A percentile compares a stretch with the other conserved stretches of the same genome.
These are phyloP conservation scores for Carex kokanica DNA, from an alignment of 176 grass and related monocot species.

Conservation along the genomic window DNA sequence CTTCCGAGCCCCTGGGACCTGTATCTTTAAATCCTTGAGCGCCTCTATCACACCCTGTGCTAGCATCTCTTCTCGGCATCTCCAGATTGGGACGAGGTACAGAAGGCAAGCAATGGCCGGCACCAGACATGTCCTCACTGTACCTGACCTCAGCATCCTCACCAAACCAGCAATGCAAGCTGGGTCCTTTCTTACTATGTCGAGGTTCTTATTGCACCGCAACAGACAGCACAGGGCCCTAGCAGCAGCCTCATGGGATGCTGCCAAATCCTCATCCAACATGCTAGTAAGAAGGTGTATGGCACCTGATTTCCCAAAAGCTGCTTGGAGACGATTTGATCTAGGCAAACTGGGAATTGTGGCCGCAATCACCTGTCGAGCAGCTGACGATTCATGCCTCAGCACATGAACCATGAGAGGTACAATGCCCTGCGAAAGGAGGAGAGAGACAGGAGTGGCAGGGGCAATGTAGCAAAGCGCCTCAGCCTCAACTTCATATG, in stretches of 20 bases:
- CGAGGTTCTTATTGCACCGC: neutral
- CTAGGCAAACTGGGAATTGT: slow-evolving; percentile 10
- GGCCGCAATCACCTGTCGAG: neutral
- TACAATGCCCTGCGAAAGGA: slow-evolving; percentile 13
- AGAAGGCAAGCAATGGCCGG: neutral
- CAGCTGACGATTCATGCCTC: slow-evolving; percentile 3
- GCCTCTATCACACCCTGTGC: neutral
- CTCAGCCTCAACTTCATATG: slow-evolving; percentile 5
- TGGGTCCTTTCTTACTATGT: neutral
- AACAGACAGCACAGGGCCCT: slow-evolving; percentile 10
- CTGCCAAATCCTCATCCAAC: slow-evolving; percentile 7
- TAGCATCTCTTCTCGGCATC: slow-evolving; percentile 15
- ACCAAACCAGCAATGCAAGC: slow-evolving; percentile 20
- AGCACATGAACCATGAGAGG: slow-evolving; percentile 16
- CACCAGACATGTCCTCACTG: neutral
- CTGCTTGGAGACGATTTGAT: neutral
- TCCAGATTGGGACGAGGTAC: neutral
- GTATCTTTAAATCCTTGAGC: neutral
- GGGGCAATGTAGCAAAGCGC: neutral
- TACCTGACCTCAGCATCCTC: slow-evolving; percentile 3
- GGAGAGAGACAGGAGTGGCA: neutral
- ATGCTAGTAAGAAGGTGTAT: slow-evolving; percentile 2
- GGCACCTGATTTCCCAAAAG: slow-evolving; percentile 7
- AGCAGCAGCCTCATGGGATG: neutral
- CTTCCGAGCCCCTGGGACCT: slow-evolving; percentile 2